These are phyloP conservation scores for Huiozyma sinensis DNA, from an alignment of 805 yeast species.

Conservation along the genomic window DNA sequence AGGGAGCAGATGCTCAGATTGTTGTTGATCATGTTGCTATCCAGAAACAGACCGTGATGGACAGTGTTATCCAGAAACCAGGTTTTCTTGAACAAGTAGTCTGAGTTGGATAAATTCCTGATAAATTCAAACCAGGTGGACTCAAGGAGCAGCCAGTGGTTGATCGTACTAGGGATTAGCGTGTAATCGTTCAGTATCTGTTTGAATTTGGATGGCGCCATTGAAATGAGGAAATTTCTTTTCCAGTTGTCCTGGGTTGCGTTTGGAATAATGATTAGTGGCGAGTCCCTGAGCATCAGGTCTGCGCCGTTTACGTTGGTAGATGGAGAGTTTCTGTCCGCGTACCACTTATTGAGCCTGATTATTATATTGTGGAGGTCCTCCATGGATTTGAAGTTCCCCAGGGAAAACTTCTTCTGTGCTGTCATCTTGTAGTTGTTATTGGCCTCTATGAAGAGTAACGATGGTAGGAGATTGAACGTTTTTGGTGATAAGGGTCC, in stretches of 20 bases:
- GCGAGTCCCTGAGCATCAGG: no score
- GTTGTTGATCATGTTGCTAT: slow-evolving; percentile 11
- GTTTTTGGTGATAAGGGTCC: not conserved
- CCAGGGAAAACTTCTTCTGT: slow-evolving; percentile 1
- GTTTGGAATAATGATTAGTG: no score
- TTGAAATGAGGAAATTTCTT: slow-evolving; percentile 2
- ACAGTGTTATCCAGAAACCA: slow-evolving; percentile 1
- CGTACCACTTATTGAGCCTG: slow-evolving; percentile 5
- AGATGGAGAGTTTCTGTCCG: not conserved
- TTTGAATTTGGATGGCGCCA: slow-evolving; percentile 6
- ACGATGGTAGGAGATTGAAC: not conserved
- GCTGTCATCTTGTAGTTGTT: not conserved
- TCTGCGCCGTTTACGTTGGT: not conserved
- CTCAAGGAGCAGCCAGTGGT: slow-evolving; percentile 19
- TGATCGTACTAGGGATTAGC: slow-evolving; percentile 5
- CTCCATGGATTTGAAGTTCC: slow-evolving; percentile 8
- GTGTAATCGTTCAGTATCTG: slow-evolving; percentile 5
- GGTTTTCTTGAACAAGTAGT: slow-evolving; percentile 4
- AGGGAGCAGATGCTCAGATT: slow-evolving; percentile 13
- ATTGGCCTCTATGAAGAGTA: slow-evolving; percentile 1
- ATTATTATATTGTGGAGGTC: slow-evolving; percentile 11
- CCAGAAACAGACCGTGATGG: slow-evolving; percentile 5
- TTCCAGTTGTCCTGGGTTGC: slow-evolving; percentile 4
- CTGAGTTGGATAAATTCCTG: slow-evolving; percentile 5
- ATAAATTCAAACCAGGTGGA: slow-evolving; percentile 21